These are phyloP conservation scores for Amanita phalloides DNA, from an alignment of 768 basidiomycete species.

Conservation along the genomic window DNA sequence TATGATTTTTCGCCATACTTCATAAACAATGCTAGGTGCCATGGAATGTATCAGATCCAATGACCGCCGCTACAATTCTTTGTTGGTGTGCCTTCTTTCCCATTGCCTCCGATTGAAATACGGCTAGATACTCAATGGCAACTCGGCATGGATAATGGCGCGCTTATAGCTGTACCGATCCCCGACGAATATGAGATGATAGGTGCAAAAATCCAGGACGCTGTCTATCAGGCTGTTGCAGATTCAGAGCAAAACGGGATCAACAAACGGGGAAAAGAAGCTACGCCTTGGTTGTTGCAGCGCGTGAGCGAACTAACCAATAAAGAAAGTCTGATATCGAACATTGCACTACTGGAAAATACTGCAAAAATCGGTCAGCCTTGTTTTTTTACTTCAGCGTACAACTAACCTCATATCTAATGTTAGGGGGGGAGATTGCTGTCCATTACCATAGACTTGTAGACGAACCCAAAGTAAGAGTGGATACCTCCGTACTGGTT, in stretches of 20 bases:
- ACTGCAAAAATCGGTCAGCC: slow-evolving; percentile 69
- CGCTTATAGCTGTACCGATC: slow-evolving; percentile 83
- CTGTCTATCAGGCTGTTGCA: slow-evolving; percentile 73
- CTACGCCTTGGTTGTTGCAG: slow-evolving; percentile 87
- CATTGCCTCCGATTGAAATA: neutral
- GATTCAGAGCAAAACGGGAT: slow-evolving; percentile 81
- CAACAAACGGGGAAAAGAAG: slow-evolving; percentile 76
- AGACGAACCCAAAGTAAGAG: slow-evolving; percentile 22
- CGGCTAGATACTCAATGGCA: slow-evolving; percentile 54
- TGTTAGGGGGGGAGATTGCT: slow-evolving; percentile 67
- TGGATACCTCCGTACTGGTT: neutral
- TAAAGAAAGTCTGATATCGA: slow-evolving; percentile 63
- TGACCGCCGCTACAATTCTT: slow-evolving; percentile 63
- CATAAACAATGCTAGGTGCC: slow-evolving; percentile 47
- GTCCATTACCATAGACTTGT: slow-evolving; percentile 54
- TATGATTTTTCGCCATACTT: neutral
- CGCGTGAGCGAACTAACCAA: slow-evolving; percentile 74
- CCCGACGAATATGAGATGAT: slow-evolving; percentile 60
- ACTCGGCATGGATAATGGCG: slow-evolving; percentile 66
- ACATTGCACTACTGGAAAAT: slow-evolving; percentile 85
- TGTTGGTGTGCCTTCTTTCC: slow-evolving; percentile 25
- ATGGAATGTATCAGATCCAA: slow-evolving; percentile 59
- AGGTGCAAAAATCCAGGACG: slow-evolving; percentile 62
- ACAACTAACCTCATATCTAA: neutral
- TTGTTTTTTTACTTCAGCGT: neutral